phyloP scores from a whole-genome alignment of 164 flowering plant genomes.

The Aristolochia contorta region DNA sequence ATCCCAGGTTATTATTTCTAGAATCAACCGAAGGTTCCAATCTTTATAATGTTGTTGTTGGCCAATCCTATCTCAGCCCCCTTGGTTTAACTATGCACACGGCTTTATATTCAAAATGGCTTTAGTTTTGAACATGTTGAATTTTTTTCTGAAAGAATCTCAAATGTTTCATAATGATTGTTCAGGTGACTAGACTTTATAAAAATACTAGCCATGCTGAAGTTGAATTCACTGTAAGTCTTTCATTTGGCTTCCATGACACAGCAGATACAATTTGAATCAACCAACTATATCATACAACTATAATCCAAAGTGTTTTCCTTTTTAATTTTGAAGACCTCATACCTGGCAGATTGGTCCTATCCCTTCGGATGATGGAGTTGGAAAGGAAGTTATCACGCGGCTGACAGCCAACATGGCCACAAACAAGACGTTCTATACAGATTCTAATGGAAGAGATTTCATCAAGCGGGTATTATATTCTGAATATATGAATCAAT shows the following conservation, averaged over 20 bases:
- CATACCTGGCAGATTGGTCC: slow-evolving; percentile 61
- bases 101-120: background rate
- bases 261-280: background rate
- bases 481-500: background rate
- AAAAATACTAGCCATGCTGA: slow-evolving; percentile 80
- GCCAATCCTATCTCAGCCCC: background rate
- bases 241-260: background rate
- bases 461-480: slow-evolving; percentile 62
- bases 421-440: slow-evolving; percentile 62
- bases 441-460: slow-evolving; percentile 91
- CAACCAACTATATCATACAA: no score
- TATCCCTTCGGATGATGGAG: slow-evolving; percentile 56
- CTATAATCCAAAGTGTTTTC: background rate
- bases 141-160: background rate
- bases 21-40: background rate
- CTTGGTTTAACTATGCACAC: background rate
- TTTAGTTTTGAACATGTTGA: background rate
- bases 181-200: slow-evolving; percentile 74
- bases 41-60: background rate
- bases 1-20: slow-evolving; percentile 47
- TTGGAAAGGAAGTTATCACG: slow-evolving; percentile 82
- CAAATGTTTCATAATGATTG: background rate
- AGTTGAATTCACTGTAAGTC: slow-evolving; percentile 75
- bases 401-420: slow-evolving; percentile 60
- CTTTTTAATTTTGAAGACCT: slow-evolving; percentile 4